Conservation (phyloP, 176 grass and related monocot species). For the Hordeum vulgare region MorexV3_pseudomolecules_assembly NC_058522.1:385534813-385535312, state of each 20-base stretch:
- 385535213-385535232: neutral
- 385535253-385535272: neutral
- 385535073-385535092: neutral
- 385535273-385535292: neutral
- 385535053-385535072: neutral
- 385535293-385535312: neutral
- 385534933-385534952: neutral
- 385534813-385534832: neutral
- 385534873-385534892: neutral
- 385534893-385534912: neutral
- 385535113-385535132: rapidly evolving
- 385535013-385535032: neutral
- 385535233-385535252: neutral
- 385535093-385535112: neutral
- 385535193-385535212: neutral
- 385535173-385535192: slow-evolving; percentile 21
- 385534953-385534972: neutral
- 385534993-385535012: neutral
- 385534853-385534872: neutral
- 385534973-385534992: rapidly evolving
- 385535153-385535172: neutral
- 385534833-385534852: neutral
- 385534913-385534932: rapidly evolving
- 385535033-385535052: neutral
- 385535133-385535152: neutral